A percentile compares a stretch with the other conserved stretches of the same genome.
These are phyloP conservation scores for Grigorovia humatica DNA, from an alignment of 805 yeast species.

Conservation along the genomic window DNA sequence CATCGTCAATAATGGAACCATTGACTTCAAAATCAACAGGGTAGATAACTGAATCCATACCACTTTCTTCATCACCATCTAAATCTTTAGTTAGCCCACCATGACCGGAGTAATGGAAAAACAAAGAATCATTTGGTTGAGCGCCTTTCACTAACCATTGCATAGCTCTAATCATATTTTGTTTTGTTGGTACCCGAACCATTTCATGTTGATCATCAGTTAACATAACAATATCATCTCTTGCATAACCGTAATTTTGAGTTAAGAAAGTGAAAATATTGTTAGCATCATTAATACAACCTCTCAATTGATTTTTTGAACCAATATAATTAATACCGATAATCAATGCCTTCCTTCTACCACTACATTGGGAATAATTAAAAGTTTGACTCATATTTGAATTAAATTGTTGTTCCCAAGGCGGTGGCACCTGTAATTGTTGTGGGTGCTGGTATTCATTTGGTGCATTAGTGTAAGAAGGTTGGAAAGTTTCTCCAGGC, in stretches of 20 bases:
- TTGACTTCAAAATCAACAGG: conserved; percentile 60
- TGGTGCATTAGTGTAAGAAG: conserved; percentile 5
- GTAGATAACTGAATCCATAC: conserved; percentile 60
- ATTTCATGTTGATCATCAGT: conserved; percentile 45
- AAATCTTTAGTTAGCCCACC: conserved; percentile 66
- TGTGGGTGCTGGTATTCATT: conserved; percentile 7
- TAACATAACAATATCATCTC: conserved; percentile 48
- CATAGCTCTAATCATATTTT: conserved; percentile 68
- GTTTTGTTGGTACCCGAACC: conserved; percentile 49
- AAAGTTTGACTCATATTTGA: conserved; percentile 6
- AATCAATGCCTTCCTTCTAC: conserved; percentile 62
- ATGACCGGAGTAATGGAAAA: conserved; percentile 82
- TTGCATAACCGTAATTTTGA: conserved; percentile 36
- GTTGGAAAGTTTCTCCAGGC: conserved; percentile 3
- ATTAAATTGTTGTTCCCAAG: conserved; percentile 4
- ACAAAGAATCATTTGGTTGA: conserved; percentile 62
- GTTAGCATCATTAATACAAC: conserved; percentile 72
- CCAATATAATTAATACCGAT: conserved; percentile 76
- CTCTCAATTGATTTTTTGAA: conserved; percentile 47
- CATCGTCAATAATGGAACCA: conserved; percentile 68
- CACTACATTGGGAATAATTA: conserved; percentile 55
- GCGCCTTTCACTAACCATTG: conserved; percentile 72
- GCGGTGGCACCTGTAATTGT: conserved; percentile 7
- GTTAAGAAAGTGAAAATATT: conserved; percentile 40
- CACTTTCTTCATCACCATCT: conserved; percentile 69